A percentile compares a stretch with the other conserved stretches of the same genome.
phyloP scores from a whole-genome alignment of 1,139 yeast genomes.

The Kluyveromyces sp. region DNA sequence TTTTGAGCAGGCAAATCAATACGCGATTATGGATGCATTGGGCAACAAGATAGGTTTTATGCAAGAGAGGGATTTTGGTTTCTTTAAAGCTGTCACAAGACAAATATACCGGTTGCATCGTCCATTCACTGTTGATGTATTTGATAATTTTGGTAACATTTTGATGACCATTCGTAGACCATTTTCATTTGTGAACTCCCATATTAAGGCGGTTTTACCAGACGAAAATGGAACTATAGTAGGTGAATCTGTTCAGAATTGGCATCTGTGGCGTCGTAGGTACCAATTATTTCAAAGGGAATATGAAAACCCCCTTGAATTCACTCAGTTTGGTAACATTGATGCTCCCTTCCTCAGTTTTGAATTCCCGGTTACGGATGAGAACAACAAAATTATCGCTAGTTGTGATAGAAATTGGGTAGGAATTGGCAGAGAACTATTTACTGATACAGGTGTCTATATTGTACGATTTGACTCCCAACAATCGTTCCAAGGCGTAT shows the following conservation, averaged over 20 bases:
- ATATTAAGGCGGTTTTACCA: slow-evolving; percentile 67
- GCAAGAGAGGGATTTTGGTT: slow-evolving; percentile 71
- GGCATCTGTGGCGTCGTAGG: slow-evolving; percentile 90
- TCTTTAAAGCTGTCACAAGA: slow-evolving; percentile 61
- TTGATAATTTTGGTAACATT: slow-evolving; percentile 61
- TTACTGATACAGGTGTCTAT: slow-evolving; percentile 92
- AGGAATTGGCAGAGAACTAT: slow-evolving; percentile 84
- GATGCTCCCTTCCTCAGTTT: slow-evolving; percentile 85
- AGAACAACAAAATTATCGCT: slow-evolving; percentile 52
- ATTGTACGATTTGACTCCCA: slow-evolving; percentile 76
- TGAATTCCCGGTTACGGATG: slow-evolving; percentile 70
- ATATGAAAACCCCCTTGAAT: slow-evolving; percentile 14
- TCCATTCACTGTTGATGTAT: slow-evolving; percentile 78
- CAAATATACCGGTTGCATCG: slow-evolving; percentile 78
- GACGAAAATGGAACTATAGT: slow-evolving; percentile 39
- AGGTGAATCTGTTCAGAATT: slow-evolving; percentile 84
- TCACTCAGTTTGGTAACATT: slow-evolving; percentile 56
- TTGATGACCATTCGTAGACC: slow-evolving; percentile 70
- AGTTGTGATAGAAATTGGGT: slow-evolving; percentile 91
- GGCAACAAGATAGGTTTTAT: slow-evolving; percentile 77
- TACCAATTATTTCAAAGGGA: slow-evolving; percentile 63
- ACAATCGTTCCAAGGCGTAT: slow-evolving; percentile 24
- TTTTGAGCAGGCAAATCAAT: slow-evolving; percentile 83
- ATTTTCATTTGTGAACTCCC: slow-evolving; percentile 82
- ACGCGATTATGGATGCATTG: slow-evolving; percentile 60